phyloP scores from a whole-genome alignment of 352 stramenopile species.

The Plasmopara muralis region DNA sequence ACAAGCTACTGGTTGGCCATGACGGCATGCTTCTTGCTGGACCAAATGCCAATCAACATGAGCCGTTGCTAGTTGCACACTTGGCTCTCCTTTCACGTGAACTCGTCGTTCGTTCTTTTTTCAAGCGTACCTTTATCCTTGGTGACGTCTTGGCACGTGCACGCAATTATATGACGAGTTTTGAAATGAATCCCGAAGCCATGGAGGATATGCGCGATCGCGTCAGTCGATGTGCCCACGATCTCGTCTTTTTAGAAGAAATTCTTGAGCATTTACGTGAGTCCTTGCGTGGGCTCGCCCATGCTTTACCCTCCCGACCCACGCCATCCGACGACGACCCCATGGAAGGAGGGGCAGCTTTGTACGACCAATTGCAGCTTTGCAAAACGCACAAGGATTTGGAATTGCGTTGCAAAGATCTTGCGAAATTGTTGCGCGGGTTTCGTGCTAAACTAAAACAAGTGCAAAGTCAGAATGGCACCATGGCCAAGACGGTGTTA shows the following conservation, averaged over 20 bases:
- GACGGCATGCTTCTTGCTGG: conserved; percentile 91
- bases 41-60: conserved; percentile 89
- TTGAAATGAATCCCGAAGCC: conserved; percentile 87
- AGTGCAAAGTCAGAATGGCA: conserved; percentile 72
- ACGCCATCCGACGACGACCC: conserved; percentile 79
- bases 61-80: conserved; percentile 91
- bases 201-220: conserved; percentile 85
- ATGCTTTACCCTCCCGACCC: conserved; percentile 51
- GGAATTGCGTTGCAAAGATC: conserved; percentile 87
- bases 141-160: conserved; percentile 92
- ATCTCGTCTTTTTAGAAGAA: conserved; percentile 95
- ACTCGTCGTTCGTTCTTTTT: conserved; percentile 92
- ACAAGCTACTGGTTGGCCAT: conserved; percentile 93
- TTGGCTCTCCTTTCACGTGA: conserved; percentile 89
- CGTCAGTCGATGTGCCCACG: conserved; percentile 89
- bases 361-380: conserved; percentile 93
- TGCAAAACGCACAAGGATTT: conserved; percentile 75
- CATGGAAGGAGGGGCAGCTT: conserved; percentile 49
- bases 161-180: conserved; percentile 88
- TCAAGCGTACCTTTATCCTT: conserved; percentile 95
- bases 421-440: conserved; percentile 89
- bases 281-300: conserved; percentile 86
- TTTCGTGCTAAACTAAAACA: conserved; percentile 88
- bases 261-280: conserved; percentile 93
- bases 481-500: conserved; percentile 67